Evolutionary conservation across 2,329 filamentous ascomycete genomes (phyloP).

Genomic region (Penicillium rolfsii): DNA sequence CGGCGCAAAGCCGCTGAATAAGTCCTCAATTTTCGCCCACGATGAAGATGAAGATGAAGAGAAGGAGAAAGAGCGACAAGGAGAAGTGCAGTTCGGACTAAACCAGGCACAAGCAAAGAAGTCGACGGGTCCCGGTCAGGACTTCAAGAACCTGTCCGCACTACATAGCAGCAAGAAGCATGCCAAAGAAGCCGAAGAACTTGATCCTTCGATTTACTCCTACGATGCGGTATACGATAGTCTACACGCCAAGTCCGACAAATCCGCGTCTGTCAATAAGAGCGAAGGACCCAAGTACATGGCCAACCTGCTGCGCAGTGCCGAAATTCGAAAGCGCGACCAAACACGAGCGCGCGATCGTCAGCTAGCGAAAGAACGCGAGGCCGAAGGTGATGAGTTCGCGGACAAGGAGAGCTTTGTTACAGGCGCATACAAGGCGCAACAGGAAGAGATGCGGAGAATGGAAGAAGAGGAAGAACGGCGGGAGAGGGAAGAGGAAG

Average conservation of each 20-base stretch:
- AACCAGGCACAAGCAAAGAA: constrained; percentile 29
- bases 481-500: constrained; percentile 58
- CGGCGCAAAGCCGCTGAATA: constrained; percentile 38
- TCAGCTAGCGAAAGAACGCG: constrained; percentile 62
- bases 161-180: constrained; percentile 52
- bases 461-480: constrained; percentile 62
- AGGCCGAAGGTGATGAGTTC: constrained; percentile 68
- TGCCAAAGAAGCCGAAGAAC: constrained; percentile 46
- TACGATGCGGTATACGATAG: constrained; percentile 56
- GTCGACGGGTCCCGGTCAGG: constrained; percentile 24
- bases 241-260: constrained; percentile 46
- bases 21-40: constrained; percentile 43
- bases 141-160: constrained; percentile 52
- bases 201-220: constrained; percentile 54
- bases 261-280: constrained; percentile 24
- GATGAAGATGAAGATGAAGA: constrained; percentile 39
- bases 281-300: constrained; percentile 61
- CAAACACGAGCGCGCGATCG: constrained; percentile 65
- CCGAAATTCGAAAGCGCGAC: constrained; percentile 65
- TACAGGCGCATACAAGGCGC: constrained; percentile 65
- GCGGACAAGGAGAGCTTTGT: constrained; percentile 70
- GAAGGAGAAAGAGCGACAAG: constrained; percentile 22
- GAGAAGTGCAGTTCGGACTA: constrained; percentile 29
- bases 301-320: constrained; percentile 60
- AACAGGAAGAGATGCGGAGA: constrained; percentile 62